A percentile compares a stretch with the other conserved stretches of the same genome.
phyloP scores from a whole-genome alignment of 768 basidiomycete genomes.

The Suillus weaverae region DNA sequence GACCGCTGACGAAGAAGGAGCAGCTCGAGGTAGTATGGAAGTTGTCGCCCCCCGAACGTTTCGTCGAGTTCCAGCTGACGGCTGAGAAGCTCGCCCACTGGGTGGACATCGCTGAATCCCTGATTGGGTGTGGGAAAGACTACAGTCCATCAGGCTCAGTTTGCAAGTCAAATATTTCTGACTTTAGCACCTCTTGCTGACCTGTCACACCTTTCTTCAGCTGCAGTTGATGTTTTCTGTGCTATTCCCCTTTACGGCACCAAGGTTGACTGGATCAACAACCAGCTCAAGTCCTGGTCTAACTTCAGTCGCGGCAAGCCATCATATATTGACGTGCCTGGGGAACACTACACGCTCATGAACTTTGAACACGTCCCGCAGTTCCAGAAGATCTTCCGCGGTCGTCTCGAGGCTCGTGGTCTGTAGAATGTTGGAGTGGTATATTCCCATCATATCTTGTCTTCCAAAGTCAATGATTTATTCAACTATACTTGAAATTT shows the following conservation, averaged over 20 bases:
- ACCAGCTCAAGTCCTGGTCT: constrained; percentile 27
- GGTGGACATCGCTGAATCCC: constrained; percentile 29
- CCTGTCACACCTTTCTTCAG: constrained; percentile 10
- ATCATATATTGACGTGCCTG: constrained; percentile 25
- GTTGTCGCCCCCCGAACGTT: constrained; percentile 26
- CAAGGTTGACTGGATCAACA: constrained; percentile 31
- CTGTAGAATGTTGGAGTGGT: constrained; percentile 8
- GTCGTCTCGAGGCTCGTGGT: constrained; percentile 24
- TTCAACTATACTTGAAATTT: no score
- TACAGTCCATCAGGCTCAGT: constrained; percentile 26
- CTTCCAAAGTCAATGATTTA: no score
- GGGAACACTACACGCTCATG: constrained; percentile 31
- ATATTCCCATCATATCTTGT: neutral
- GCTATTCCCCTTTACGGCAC: constrained; percentile 26
- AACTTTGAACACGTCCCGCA: constrained; percentile 30
- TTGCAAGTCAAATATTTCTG: constrained; percentile 17
- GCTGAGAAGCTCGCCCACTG: constrained; percentile 26
- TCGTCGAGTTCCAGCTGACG: constrained; percentile 28
- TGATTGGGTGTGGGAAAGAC: constrained; percentile 30
- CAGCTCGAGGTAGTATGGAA: constrained; percentile 31
- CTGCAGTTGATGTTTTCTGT: constrained; percentile 25
- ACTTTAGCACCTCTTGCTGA: neutral
- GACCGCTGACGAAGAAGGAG: constrained; percentile 20
- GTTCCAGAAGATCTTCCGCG: constrained; percentile 31
- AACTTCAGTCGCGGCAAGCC: constrained; percentile 24